Evolutionary conservation across 2,329 filamentous ascomycete species (phyloP).

Genomic region (Xylaria sp.): DNA sequence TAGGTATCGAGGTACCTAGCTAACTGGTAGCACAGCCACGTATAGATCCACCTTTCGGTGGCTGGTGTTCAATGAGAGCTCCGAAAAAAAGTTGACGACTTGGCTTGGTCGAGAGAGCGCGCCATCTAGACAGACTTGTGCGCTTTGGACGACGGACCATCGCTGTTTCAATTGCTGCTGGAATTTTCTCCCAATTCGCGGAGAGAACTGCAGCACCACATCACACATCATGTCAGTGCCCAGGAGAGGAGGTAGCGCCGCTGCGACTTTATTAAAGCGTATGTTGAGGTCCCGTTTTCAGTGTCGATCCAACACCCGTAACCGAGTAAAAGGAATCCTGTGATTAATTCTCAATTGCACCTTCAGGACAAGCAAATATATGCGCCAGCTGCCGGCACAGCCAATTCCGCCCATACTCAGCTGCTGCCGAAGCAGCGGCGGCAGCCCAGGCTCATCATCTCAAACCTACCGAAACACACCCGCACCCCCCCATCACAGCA

Average conservation of each 20-base stretch:
- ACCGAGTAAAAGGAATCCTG: neutral
- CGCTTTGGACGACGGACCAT: conserved; percentile 31
- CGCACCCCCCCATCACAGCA: conserved; percentile 47
- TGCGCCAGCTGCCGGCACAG: conserved; percentile 52
- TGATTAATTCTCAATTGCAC: neutral
- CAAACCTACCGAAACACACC: conserved; percentile 50
- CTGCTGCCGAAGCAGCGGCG: conserved; percentile 50
- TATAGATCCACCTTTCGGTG: conserved; percentile 7
- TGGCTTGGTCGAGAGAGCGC: neutral
- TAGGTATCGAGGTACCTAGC: no score
- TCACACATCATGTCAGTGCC: conserved; percentile 62
- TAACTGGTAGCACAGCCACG: conserved; percentile 9
- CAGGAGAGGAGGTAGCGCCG: conserved; percentile 65
- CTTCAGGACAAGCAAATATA: conserved; percentile 49
- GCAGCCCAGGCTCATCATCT: conserved; percentile 52
- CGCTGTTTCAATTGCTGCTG: conserved; percentile 35
- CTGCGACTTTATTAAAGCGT: conserved; percentile 64
- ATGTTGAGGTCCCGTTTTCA: conserved; percentile 42
- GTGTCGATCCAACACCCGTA: neutral
- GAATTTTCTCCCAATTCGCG: conserved; percentile 24
- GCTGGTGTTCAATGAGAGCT: conserved; percentile 35
- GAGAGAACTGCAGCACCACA: conserved; percentile 35
- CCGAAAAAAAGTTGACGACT: conserved; percentile 47
- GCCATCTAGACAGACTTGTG: conserved; percentile 28
- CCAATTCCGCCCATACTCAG: conserved; percentile 51